Evolutionary conservation across 345 rosid genomes (phyloP).

Genomic region (Arabidopsis arenosa): DNA sequence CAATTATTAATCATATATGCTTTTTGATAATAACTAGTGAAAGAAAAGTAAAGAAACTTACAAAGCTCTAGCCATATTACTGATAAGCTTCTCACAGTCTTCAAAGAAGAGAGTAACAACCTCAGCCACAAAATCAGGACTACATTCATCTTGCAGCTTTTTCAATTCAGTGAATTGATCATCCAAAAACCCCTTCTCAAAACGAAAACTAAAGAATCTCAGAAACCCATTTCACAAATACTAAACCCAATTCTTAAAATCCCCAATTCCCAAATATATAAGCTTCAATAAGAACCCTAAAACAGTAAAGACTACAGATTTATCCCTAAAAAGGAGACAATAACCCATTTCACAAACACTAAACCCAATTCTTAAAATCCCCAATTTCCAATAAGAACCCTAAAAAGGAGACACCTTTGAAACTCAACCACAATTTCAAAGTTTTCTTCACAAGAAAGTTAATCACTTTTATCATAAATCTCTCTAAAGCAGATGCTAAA

Average conservation of each 20-base stretch:
- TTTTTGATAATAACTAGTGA: background rate
- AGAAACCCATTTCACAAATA: conserved; percentile 16
- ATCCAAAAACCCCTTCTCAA: conserved; percentile 67
- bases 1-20: background rate
- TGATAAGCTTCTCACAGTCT: conserved; percentile 77
- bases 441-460: background rate
- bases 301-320: background rate
- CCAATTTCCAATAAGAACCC: conserved; percentile 21
- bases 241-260: background rate
- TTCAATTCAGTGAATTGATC: conserved; percentile 81
- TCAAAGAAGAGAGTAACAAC: conserved; percentile 80
- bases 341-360: conserved; percentile 7
- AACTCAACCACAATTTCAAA: background rate
- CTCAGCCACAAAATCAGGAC: conserved; percentile 77
- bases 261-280: background rate
- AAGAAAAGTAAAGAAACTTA: conserved; percentile 45
- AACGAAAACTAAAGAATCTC: background rate
- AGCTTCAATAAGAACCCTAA: conserved; percentile 10
- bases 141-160: conserved; percentile 86
- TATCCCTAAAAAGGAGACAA: conserved; percentile 7
- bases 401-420: conserved; percentile 21
- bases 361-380: background rate
- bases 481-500: conserved; percentile 16
- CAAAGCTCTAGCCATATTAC: conserved; percentile 73
- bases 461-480: background rate